A percentile compares a stretch with the other conserved stretches of the same genome.
phyloP scores from a whole-genome alignment of 2,329 filamentous ascomycete genomes.

The Fusarium chaquense region DNA sequence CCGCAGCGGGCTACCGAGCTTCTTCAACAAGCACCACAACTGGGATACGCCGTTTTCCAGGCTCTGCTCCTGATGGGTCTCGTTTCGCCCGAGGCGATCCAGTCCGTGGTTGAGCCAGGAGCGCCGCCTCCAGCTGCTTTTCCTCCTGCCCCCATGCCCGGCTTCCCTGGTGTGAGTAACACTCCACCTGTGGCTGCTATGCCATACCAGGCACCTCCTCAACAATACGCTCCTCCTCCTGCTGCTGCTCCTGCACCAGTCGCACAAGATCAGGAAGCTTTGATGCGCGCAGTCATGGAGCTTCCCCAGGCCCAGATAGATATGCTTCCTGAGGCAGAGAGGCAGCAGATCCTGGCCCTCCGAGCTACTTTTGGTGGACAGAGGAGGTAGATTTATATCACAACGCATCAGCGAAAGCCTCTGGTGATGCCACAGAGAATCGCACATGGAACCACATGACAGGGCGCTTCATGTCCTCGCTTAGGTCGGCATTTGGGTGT shows the following conservation, averaged over 20 bases:
- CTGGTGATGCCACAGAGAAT: background rate
- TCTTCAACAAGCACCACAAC: conserved; percentile 88
- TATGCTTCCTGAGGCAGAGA: conserved; percentile 78
- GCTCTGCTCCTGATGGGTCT: conserved; percentile 92
- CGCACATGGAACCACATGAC: background rate
- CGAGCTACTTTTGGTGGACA: conserved; percentile 70
- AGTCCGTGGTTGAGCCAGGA: conserved; percentile 79
- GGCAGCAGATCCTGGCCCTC: conserved; percentile 82
- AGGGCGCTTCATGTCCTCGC: conserved; percentile 14
- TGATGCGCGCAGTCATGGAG: conserved; percentile 84
- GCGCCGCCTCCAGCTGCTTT: conserved; percentile 56
- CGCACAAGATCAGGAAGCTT: conserved; percentile 72
- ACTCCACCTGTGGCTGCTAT: conserved; percentile 62
- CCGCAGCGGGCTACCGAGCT: conserved; percentile 87
- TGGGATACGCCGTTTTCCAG: conserved; percentile 95
- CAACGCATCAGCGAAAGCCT: background rate
- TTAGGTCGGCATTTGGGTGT: conserved; percentile 22
- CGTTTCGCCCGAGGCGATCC: conserved; percentile 85
- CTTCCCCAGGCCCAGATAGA: conserved; percentile 86
- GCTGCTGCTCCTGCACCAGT: conserved; percentile 51
- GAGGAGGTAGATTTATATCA: conserved; percentile 46
- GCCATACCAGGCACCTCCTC: conserved; percentile 61
- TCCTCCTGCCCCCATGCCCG: conserved; percentile 52
- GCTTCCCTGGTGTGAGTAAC: conserved; percentile 39
- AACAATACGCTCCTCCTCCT: conserved; percentile 53